Conservation (phyloP, 257 asterid genomes). For the Solanum dulcamara region DNA sequence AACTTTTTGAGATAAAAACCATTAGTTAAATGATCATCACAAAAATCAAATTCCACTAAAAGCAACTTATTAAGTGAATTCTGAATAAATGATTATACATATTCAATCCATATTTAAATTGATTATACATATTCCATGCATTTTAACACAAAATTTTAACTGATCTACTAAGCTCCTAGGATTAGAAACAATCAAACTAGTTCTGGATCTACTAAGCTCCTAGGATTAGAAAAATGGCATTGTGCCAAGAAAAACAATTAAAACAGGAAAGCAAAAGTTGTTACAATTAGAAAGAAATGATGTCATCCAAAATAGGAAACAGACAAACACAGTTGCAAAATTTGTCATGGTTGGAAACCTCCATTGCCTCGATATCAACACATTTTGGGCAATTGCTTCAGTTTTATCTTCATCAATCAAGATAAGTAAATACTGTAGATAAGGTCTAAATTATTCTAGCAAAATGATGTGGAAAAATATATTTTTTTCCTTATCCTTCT, state of each 20-base stretch:
- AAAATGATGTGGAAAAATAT: slow-evolving; percentile 13
- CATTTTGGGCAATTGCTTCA: background rate
- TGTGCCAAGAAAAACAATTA: background rate
- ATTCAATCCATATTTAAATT: background rate
- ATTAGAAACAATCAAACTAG: background rate
- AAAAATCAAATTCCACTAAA: background rate
- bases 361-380: background rate
- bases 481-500: slow-evolving; percentile 22
- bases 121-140: background rate
- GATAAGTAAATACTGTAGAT: slow-evolving; percentile 18
- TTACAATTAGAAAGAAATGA: background rate
- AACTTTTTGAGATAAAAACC: background rate
- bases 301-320: background rate
- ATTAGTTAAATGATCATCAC: too few relatives aligned
- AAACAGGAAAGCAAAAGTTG: background rate
- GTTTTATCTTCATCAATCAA: background rate
- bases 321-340: background rate
- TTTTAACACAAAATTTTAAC: background rate
- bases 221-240: background rate
- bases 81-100: background rate
- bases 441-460: background rate
- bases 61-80: background rate
- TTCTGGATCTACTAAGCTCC: background rate
- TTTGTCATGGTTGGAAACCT: background rate
- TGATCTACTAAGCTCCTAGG: background rate